phyloP scores from a whole-genome alignment of 495 filamentous ascomycete species.

The Aspergillus coremiiformis region DNA sequence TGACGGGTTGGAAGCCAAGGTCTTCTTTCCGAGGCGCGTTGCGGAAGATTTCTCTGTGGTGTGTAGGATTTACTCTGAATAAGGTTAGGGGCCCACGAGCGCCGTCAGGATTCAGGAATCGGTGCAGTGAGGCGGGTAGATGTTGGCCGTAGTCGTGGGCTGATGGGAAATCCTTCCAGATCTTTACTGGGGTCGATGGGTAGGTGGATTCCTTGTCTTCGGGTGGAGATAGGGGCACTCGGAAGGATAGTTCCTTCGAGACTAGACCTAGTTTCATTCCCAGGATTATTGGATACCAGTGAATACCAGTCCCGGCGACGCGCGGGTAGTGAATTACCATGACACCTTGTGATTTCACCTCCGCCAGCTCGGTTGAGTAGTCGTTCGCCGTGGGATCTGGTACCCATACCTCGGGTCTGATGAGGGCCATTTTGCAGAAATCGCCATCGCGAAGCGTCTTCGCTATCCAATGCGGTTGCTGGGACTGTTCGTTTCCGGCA shows the following conservation, averaged over 20 bases:
- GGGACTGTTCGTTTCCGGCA: slow-evolving; percentile 21
- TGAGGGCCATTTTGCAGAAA: slow-evolving; percentile 62
- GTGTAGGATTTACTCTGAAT: slow-evolving; percentile 59
- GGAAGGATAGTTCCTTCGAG: slow-evolving; percentile 33
- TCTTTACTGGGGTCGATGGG: slow-evolving; percentile 53
- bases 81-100: slow-evolving; percentile 42
- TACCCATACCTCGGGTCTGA: slow-evolving; percentile 72
- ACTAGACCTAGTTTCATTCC: slow-evolving; percentile 20
- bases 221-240: slow-evolving; percentile 59
- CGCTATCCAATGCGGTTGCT: slow-evolving; percentile 59
- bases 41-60: slow-evolving; percentile 61
- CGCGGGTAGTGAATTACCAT: slow-evolving; percentile 35
- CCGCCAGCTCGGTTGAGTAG: slow-evolving; percentile 29
- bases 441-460: slow-evolving; percentile 64
- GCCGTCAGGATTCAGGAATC: slow-evolving; percentile 36
- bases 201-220: slow-evolving; percentile 49
- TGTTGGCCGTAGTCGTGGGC: slow-evolving; percentile 41
- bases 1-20: slow-evolving; percentile 67
- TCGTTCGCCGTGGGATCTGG: slow-evolving; percentile 53
- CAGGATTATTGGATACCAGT: slow-evolving; percentile 7
- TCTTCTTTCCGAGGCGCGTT: slow-evolving; percentile 63
- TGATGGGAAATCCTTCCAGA: slow-evolving; percentile 66
- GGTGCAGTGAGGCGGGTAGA: slow-evolving; percentile 49
- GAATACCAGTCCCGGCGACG: background rate
- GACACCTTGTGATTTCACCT: slow-evolving; percentile 32